Evolutionary conservation across 176 grass and related monocot species (phyloP), one percentile per base, ranked within the genome.

Genomic region (Rhynchospora breviuscula): DNA sequence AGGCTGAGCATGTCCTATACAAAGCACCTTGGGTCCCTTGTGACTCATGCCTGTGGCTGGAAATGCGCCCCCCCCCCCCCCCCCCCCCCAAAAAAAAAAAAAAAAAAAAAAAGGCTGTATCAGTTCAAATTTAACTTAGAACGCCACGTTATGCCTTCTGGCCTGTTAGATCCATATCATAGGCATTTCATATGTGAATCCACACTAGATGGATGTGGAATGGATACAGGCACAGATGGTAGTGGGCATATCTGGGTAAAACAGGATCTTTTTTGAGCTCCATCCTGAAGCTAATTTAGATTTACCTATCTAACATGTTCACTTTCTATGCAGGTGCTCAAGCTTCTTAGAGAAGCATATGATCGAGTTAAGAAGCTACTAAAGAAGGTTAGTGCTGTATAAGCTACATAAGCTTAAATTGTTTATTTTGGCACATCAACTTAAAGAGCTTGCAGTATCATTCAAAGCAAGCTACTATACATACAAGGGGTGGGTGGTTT

Each of bases 281-380:
- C 14, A 19, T 70, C 35, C n/a, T 18, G 2, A 45, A 9, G 15
- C 49, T 56, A 29, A 77, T 54, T 54, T 77, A 77, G 48, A 47
- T 54, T 31, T 47, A 45, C 33, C 15, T 60, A 29, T 40, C 53
- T 57, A 67, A 59, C 7, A 15, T 77, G 56, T 59, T 68, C 29
- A 25, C 19, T 47, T 64, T 79, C 61, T 62, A 85, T 78, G 67
- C 87, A 99, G 97, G 91, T 99, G 8, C 85, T 95, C 81, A 99
- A 92, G 66, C 97, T 96, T 82, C 80, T 99, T 73, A 89, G 91
- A 92, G 97, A 99, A 81, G 97, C 97, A 83, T 99, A 96, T 84
- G 97, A 88, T 44, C 91, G 97, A 56, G 97, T 99, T 54, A 96
- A 89, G 19, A 80, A 43, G 62, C 87, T 99, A 80, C 85, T 99